A percentile compares a stretch with the other conserved stretches of the same genome.
phyloP scores from a whole-genome alignment of 2,329 filamentous ascomycete genomes.

The Paracoccidioides brasiliensis region DNA sequence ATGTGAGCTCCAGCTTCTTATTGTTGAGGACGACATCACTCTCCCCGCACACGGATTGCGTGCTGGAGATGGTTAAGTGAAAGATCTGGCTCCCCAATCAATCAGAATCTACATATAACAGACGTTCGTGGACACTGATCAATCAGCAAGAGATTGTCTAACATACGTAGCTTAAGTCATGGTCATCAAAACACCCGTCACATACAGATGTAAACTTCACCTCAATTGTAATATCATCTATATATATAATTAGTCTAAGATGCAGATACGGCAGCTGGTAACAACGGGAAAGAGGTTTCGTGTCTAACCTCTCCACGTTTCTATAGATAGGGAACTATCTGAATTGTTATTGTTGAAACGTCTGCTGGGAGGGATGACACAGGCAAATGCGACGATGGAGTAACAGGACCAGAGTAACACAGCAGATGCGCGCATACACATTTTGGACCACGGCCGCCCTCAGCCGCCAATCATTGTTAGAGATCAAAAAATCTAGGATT shows the following conservation, averaged over 20 bases:
- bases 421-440: neutral
- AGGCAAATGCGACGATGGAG: neutral
- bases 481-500: too few species aligned
- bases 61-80: constrained; percentile 15
- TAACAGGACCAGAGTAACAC: neutral
- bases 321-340: neutral
- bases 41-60: constrained; percentile 17
- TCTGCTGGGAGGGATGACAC: neutral
- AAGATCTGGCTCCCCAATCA: constrained; percentile 15
- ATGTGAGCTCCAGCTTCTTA: constrained; percentile 13
- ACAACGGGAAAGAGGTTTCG: neutral
- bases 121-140: neutral
- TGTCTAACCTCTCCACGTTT: constrained; percentile 6
- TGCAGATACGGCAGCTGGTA: neutral
- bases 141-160: neutral
- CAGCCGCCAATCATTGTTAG: neutral
- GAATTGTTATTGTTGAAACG: neutral
- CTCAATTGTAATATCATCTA: constrained; percentile 13
- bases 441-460: neutral
- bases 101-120: neutral
- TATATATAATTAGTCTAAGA: constrained; percentile 6
- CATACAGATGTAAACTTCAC: constrained; percentile 16
- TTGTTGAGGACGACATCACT: constrained; percentile 19
- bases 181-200: constrained; percentile 10
- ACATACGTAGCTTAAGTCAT: constrained; percentile 11